phyloP scores from a whole-genome alignment of 257 asterid species.

The Solanum boliviense region DNA sequence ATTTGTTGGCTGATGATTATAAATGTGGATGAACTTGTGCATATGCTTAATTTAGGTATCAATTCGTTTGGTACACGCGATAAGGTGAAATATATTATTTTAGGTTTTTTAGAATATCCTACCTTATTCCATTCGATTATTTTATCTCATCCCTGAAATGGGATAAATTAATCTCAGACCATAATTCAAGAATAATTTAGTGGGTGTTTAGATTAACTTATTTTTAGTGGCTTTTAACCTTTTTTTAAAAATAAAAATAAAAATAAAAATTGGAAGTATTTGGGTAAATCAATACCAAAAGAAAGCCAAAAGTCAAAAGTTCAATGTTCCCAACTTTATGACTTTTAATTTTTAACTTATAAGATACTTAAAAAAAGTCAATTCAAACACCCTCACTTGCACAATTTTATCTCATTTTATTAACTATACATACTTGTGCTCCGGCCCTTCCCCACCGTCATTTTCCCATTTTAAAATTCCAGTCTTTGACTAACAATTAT shows the following conservation, averaged over 20 bases:
- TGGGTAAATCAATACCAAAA: too few species aligned
- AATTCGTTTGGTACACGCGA: not conserved
- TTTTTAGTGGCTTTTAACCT: too few species aligned
- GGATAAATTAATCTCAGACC: not conserved
- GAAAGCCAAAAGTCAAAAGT: too few species aligned
- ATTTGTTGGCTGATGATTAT: not conserved
- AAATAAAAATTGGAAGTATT: too few species aligned
- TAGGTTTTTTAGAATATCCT: rapidly evolving
- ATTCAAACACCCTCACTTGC: too few species aligned
- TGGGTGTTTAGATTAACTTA: too few species aligned
- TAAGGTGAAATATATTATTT: too few species aligned
- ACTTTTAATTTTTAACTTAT: too few species aligned
- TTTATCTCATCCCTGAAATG: not conserved
- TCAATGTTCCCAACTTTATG: too few species aligned
- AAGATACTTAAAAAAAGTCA: too few species aligned
- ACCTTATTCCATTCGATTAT: not conserved
- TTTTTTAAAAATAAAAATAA: rapidly evolving
- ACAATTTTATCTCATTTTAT: not conserved
- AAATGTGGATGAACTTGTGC: not conserved
- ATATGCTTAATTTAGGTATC: not conserved
- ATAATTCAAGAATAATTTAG: not conserved
- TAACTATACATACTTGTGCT: not conserved
- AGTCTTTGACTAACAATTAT: not conserved
- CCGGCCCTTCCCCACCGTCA: not conserved
- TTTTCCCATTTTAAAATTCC: not conserved